These are phyloP conservation scores for Nakaseomyces delphensis DNA, from an alignment of 1,139 yeast species.

Conservation along the genomic window DNA sequence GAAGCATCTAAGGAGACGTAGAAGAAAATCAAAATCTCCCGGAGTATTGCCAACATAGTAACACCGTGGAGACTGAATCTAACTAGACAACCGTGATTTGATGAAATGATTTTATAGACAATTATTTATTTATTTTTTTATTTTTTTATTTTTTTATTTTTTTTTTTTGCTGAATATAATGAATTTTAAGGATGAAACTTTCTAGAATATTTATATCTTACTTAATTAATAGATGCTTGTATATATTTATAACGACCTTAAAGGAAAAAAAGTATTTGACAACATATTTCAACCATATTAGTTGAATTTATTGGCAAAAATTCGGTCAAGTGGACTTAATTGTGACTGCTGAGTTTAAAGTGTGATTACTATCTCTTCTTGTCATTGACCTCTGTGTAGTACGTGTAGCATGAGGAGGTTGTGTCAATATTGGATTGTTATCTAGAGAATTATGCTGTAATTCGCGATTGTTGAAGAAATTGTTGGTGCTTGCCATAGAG, in stretches of 20 bases:
- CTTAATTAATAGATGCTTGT: too few relatives aligned
- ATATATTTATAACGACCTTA: too few relatives aligned
- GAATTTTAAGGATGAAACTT: too few relatives aligned
- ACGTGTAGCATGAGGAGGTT: not conserved
- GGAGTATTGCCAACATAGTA: slow-evolving; percentile 9
- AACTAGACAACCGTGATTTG: not conserved
- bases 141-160: not conserved
- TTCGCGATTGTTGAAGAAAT: not conserved
- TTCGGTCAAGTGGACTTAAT: slow-evolving; percentile 15
- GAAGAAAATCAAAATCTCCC: slow-evolving; percentile 1
- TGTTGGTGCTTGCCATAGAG: slow-evolving; percentile 4
- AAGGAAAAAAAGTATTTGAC: too few relatives aligned
- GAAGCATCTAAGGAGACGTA: slow-evolving; percentile 10
- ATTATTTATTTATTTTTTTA: not conserved
- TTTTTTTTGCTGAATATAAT: slow-evolving; percentile 2
- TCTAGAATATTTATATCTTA: too few relatives aligned
- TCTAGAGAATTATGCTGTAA: not conserved
- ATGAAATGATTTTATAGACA: not conserved
- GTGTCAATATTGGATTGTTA: not conserved
- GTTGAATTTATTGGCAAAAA: too few relatives aligned
- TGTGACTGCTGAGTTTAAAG: slow-evolving; percentile 17
- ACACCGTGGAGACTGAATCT: not conserved
- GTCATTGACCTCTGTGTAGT: slow-evolving; percentile 11
- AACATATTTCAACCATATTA: too few relatives aligned
- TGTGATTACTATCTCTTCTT: slow-evolving; percentile 15